Percentiles rank a stretch among this genome's conserved stretches.
These are phyloP conservation scores for Plantago coronopus DNA, from an alignment of 305 asterid genomes.

Conservation along the genomic window DNA sequence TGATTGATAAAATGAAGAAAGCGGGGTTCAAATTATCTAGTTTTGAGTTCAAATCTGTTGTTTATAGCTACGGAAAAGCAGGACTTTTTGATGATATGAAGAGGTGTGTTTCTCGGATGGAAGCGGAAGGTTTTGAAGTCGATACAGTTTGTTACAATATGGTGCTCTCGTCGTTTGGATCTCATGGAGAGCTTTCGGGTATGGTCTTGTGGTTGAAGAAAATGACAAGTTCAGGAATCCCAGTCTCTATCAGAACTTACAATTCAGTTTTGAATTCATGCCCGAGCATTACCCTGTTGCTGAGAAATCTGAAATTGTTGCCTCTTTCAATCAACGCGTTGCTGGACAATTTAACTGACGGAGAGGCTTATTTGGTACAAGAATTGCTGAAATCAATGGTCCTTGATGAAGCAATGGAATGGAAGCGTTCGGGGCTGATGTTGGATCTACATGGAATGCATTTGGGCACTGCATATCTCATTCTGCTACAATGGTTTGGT, in stretches of 20 bases:
- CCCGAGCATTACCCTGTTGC: constrained; percentile 41
- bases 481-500: constrained; percentile 71
- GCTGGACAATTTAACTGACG: constrained; percentile 32
- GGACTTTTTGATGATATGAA: constrained; percentile 74
- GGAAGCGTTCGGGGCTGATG: constrained; percentile 55
- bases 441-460: constrained; percentile 96
- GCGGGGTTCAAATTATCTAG: constrained; percentile 49
- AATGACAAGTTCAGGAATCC: constrained; percentile 46
- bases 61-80: constrained; percentile 67
- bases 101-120: constrained; percentile 48
- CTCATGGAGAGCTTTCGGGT: constrained; percentile 45
- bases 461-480: constrained; percentile 56
- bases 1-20: constrained; percentile 59
- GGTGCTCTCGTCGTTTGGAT: constrained; percentile 77
- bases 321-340: constrained; percentile 57
- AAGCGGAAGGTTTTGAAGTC: constrained; percentile 50
- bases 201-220: constrained; percentile 62
- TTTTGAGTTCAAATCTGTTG: constrained; percentile 54
- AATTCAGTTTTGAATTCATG: constrained; percentile 75
- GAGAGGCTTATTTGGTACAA: constrained; percentile 49
- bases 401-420: constrained; percentile 51
- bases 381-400: constrained; percentile 49
- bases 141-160: constrained; percentile 77
- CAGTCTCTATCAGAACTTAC: constrained; percentile 58
- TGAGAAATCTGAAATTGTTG: constrained; percentile 39